Percentiles rank a stretch among this genome's conserved stretches.
Conservation (phyloP, 139 green algal species). For the Desmodesmus armatus region DNA sequence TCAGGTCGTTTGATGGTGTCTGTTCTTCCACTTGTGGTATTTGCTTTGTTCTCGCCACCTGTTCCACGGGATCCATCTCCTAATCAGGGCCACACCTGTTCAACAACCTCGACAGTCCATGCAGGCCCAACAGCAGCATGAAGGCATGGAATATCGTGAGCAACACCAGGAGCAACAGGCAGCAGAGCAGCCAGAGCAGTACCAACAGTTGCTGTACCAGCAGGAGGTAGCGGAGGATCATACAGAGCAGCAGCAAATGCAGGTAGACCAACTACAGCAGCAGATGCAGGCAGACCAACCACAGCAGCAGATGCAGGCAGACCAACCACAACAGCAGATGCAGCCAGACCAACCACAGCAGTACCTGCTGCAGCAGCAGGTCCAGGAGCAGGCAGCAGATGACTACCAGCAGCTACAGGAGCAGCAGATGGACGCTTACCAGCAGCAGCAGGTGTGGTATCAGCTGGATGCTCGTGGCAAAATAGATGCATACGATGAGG, state of each 20-base stretch:
- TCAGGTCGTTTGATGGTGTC: no score
- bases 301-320: not conserved
- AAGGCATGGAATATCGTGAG: not conserved
- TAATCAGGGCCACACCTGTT: no score
- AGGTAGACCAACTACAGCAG: not conserved
- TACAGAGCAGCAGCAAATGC: not conserved
- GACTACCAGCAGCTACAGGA: conserved; percentile 7
- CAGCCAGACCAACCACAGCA: conserved; percentile 1
- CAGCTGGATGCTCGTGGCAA: conserved; percentile 32
- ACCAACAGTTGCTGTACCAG: not conserved
- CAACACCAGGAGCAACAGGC: not conserved
- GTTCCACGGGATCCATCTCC: not conserved
- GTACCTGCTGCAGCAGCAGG: not conserved
- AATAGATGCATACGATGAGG: conserved; percentile 20
- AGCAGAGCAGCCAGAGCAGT: not conserved
- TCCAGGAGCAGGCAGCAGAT: not conserved
- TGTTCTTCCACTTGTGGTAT: no score
- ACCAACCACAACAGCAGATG: not conserved
- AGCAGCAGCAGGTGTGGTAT: conserved; percentile 17
- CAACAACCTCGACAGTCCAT: no score
- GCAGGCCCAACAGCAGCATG: not conserved
- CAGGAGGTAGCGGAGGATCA: no score
- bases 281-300: not conserved
- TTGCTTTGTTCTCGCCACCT: no score
- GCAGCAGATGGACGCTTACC: not conserved